These are phyloP conservation scores for Mortierella claussenii DNA, from an alignment of 192 early-diverging fungal genomes.

Conservation along the genomic window DNA sequence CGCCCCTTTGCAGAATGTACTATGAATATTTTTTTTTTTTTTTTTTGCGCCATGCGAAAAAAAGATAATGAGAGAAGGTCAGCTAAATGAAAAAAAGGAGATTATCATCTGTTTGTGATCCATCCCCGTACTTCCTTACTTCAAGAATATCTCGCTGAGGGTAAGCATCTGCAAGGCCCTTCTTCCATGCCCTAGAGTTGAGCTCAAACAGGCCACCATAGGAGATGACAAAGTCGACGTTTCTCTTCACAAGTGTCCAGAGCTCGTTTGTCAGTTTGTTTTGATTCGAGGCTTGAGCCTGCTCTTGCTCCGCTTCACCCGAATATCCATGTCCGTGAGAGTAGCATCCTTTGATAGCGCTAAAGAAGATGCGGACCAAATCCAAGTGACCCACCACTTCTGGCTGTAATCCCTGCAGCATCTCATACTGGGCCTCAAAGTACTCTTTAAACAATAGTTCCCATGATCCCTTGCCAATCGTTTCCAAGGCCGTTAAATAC, in stretches of 20 bases:
- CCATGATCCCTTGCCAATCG: slow-evolving; percentile 39
- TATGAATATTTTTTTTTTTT: slow-evolving; percentile 26
- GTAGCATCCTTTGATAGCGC: slow-evolving; percentile 17
- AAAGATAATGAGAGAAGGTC: neutral
- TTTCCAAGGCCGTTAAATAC: slow-evolving; percentile 64
- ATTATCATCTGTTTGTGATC: too few species aligned
- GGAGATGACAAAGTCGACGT: slow-evolving; percentile 80
- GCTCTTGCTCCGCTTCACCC: neutral
- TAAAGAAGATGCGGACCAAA: slow-evolving; percentile 86
- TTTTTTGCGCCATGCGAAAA: too few species aligned
- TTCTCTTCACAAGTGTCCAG: slow-evolving; percentile 73
- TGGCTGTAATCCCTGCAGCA: slow-evolving; percentile 79
- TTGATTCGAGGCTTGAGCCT: neutral
- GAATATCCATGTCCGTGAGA: slow-evolving; percentile 1
- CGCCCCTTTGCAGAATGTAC: slow-evolving; percentile 71
- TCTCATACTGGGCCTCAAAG: slow-evolving; percentile 89
- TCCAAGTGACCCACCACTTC: slow-evolving; percentile 97
- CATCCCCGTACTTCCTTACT: too few species aligned
- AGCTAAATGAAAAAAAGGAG: neutral
- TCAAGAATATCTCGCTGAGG: slow-evolving; percentile 86
- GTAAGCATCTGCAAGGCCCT: slow-evolving; percentile 86
- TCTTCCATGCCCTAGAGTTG: slow-evolving; percentile 94
- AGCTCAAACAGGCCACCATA: slow-evolving; percentile 94
- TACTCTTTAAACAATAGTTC: slow-evolving; percentile 75
- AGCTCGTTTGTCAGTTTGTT: slow-evolving; percentile 45